Conservation (phyloP, 1,284 basidiomycete genomes). For the Sporisorium sorghi region DNA sequence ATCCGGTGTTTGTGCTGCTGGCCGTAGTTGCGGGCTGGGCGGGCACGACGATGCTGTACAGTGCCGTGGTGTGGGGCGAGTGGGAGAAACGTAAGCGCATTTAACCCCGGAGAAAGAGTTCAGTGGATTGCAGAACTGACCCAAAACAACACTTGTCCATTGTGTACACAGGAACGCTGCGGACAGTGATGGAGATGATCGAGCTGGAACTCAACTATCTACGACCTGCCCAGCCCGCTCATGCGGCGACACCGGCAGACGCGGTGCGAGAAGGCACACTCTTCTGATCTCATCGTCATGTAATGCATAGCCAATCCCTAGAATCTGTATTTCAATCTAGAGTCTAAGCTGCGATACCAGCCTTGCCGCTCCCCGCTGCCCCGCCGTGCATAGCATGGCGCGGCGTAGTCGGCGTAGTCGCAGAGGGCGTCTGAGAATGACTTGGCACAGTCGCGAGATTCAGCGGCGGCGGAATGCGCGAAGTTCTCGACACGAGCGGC, state of each 20-base stretch:
- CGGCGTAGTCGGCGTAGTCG: constrained; percentile 25
- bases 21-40: constrained; percentile 56
- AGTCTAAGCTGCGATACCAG: constrained; percentile 15
- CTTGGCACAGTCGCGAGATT: background rate
- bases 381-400: constrained; percentile 9
- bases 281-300: constrained; percentile 15
- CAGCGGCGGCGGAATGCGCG: constrained; percentile 12
- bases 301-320: background rate
- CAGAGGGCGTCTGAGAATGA: constrained; percentile 9
- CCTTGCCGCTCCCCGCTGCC: background rate
- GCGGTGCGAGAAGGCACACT: constrained; percentile 36
- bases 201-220: constrained; percentile 44
- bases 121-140: background rate
- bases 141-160: too few relatives aligned
- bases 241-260: background rate
- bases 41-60: constrained; percentile 66
- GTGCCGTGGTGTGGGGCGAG: constrained; percentile 63
- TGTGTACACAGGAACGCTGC: constrained; percentile 40
- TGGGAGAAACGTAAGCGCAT: constrained; percentile 62
- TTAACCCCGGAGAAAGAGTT: too few relatives aligned
- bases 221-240: constrained; percentile 6
- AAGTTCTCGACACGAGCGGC: background rate
- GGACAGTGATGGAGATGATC: constrained; percentile 54
- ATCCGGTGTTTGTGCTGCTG: constrained; percentile 44
- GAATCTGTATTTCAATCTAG: background rate